A percentile compares a stretch with the other conserved stretches of the same genome.
Conservation (phyloP, 805 yeast genomes). For the Pichia deserticola region DNA sequence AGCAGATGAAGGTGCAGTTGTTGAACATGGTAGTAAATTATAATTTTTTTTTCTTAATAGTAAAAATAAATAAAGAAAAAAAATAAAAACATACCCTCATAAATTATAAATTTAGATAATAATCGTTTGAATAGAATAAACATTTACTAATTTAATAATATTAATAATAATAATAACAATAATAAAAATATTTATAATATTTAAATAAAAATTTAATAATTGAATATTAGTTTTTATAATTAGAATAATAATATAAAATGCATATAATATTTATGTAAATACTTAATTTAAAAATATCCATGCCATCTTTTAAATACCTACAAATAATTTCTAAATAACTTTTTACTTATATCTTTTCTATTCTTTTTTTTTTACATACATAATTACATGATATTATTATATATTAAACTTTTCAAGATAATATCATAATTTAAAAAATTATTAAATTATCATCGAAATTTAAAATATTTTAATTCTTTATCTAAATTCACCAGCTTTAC, state of each 20-base stretch:
- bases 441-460: too few species aligned
- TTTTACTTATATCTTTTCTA: too few species aligned
- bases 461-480: constrained; percentile 22
- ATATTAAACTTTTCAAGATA: too few species aligned
- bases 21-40: constrained; percentile 30
- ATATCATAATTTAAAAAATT: too few species aligned
- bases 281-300: too few species aligned
- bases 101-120: neutral
- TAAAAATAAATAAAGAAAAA: neutral
- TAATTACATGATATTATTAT: neutral
- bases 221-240: constrained; percentile 11
- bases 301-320: too few species aligned
- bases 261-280: neutral
- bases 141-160: neutral
- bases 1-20: constrained; percentile 82
- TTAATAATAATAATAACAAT: too few species aligned
- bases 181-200: neutral
- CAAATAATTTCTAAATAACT: too few species aligned
- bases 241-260: too few species aligned
- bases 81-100: neutral
- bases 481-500: constrained; percentile 83
- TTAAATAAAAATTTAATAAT: constrained; percentile 5
- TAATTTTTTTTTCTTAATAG: constrained; percentile 1
- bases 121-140: constrained; percentile 5
- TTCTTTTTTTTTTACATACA: too few species aligned